Base-by-base conservation (phyloP, 208 protist species). In the Wallacemonas sp. region DNA sequence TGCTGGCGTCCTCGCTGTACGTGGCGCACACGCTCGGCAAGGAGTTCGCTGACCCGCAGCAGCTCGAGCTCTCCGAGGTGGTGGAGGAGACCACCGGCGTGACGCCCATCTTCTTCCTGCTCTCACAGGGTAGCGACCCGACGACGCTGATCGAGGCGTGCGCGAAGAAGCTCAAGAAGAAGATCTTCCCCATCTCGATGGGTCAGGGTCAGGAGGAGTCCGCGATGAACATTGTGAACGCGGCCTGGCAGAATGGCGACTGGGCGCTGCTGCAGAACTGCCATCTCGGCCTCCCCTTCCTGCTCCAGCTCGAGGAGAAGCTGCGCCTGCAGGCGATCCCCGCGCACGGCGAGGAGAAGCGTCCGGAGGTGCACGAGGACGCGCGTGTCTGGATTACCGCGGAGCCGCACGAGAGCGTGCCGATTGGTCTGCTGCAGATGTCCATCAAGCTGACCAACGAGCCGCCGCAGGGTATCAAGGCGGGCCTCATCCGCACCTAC, bases 361-460 rank as follows among this genome's bases (percentile, higher is more conserved):
- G 88, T 59, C 48, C 77, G 20, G 85, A 95, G 33, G 79, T 95
- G 41, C 88, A 95, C 68, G 93, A 97, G 72, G 90, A 97, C 67
- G 98, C 97, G 32, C 92, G 98, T 39, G 64, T 99, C 39, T 99
- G 98, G 88, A 83, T 99, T 32, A 98, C 98, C 7, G 89, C 95
- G 10, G 97, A 99, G 86, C 98, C 98, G 16, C 82, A 93, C 77
- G 72, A 81, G 31, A 80, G 77, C 69, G 97, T 99, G 48, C 97
- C 98, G 25, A 98, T 98, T 62, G 98, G 96, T 48, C 86, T 99
- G 45, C 86, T 97, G 75, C 95, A 99, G 76, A 95, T 97, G 84
- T 97, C 96, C 11, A 97, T 99, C 69, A 99, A 99, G 88, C 78
- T 99, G 32, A 99, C 98, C 10, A 98, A 99, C 75, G 98, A 99